Evolutionary conservation across 106 monocot genomes (phyloP), one percentile per base, ranked within the genome.

Genomic region (Apostasia ramifera): DNA sequence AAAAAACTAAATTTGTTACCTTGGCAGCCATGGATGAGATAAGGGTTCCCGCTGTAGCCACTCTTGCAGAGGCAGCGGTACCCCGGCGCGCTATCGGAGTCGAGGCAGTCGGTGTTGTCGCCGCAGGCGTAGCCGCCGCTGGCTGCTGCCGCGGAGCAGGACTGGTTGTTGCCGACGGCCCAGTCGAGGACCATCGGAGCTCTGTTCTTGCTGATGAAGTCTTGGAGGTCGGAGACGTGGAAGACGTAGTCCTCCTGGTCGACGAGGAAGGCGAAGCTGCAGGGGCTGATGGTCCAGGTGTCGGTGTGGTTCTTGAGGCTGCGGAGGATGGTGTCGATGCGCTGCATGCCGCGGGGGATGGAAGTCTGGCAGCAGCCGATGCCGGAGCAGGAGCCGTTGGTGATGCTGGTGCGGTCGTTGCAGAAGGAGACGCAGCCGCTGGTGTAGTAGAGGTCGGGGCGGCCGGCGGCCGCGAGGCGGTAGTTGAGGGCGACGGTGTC

Each of bases 361-460:
- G 55, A 1, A 4, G 82, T 79, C 68, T 85, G 82, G 80, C 82
- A 89, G 12, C 89, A 85, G 6, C 89, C 85, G 8, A 80, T 78
- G 11, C 89, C 85, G 8, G 71, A 52, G 73, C 86, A 85, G 4
- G 71, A 63, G 42, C 69, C 84, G 47, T 77, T 78, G 14, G 37
- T n/a, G 51, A 64, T 12, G 55, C 5, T 44, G 1, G 6, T 6
- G 1, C 1, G 4, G 13, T 44, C 47, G 10, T 47, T 40, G 71
- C 88, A 89, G 15, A 69, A 9, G 12, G 88, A 77, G 10, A 77
- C 41, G 70, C 88, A 88, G 1, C 82, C 88, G 26, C 70, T 81
- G 10, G 70, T 49, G 42, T 66, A 79, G 44, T 46, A 55, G 1
- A 5, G 0, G 49, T 41, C 4, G 71, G 14, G 62, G 37, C 47